Evolutionary conservation across 2,329 filamentous ascomycete genomes (phyloP), one percentile per base, ranked within the genome.

Genomic region (Penicillium sp.): DNA sequence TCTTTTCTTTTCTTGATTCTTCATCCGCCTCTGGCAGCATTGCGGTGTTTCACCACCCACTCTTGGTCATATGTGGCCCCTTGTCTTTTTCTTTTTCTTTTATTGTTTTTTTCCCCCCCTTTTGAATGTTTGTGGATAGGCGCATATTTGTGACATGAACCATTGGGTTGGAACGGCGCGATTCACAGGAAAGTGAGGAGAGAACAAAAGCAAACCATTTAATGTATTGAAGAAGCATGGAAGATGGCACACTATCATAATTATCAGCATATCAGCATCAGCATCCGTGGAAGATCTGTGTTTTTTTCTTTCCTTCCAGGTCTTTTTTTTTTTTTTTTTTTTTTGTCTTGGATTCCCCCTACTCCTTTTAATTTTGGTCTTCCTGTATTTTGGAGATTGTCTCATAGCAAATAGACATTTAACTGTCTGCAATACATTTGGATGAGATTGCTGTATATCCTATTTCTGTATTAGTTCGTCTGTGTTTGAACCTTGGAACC

Each of bases 201-300:
- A 39, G 54, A 53, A 49, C 56, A 62, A 61, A 59, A 60, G 37
- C 52, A 53, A 53, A 57, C 52, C 54, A 55, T 58, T 53, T 66
- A 62, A 64, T 66, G 58, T 44, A 59, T 27, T 41, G 51, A 51
- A 48, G 56, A 48, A 54, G 54, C 60, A 59, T 64, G 56, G 59
- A 60, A 48, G 53, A 58, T 48, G 53, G 45, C 53, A 61, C 39
- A 56, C 51, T 46, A 57, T 61, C 57, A 63, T 64, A 62, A 65
- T 64, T 61, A 62, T 57, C 58, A 64, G 59, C 61, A 65, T 64
- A 61, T 64, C 56, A 58, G 57, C 63, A 65, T 63, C 52, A 58
- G 57, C 61, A 66, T 63, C 53, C 58, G 51, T 45, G 50, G 59
- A 52, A 35, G 44, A 27, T 46, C 43, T 45, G 33, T 55, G 47